Conservation (phyloP, 2,329 filamentous ascomycete species). For the Podosphaera fusca region DNA sequence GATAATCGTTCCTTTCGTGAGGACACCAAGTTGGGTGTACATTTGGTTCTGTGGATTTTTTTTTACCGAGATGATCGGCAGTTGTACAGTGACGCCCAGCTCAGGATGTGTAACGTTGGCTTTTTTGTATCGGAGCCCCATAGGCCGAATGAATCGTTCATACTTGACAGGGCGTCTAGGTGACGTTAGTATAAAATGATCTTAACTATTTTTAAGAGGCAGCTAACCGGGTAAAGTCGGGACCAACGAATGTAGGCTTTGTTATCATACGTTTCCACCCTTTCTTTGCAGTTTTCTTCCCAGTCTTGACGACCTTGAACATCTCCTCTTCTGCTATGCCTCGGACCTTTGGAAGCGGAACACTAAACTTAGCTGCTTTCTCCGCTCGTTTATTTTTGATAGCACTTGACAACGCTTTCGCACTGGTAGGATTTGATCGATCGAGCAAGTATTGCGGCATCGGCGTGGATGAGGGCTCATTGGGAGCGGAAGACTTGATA, state of each 20-base stretch:
- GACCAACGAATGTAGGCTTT: slow-evolving; percentile 62
- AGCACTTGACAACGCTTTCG: slow-evolving; percentile 53
- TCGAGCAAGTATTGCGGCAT: slow-evolving; percentile 88
- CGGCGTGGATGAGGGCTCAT: slow-evolving; percentile 58
- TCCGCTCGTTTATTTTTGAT: slow-evolving; percentile 93
- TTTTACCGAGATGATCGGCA: slow-evolving; percentile 52
- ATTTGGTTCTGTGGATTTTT: slow-evolving; percentile 76
- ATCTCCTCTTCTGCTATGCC: slow-evolving; percentile 92
- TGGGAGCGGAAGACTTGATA: slow-evolving; percentile 42
- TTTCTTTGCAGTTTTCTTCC: slow-evolving; percentile 70
- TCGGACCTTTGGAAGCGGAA: slow-evolving; percentile 81
- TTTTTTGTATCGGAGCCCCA: slow-evolving; percentile 62
- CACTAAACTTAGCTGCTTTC: slow-evolving; percentile 81
- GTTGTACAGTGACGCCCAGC: slow-evolving; percentile 66
- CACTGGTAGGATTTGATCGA: slow-evolving; percentile 33
- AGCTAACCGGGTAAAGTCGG: slow-evolving; percentile 33
- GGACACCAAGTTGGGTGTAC: slow-evolving; percentile 77
- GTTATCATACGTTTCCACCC: slow-evolving; percentile 45
- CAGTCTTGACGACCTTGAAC: slow-evolving; percentile 91
- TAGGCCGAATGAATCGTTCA: slow-evolving; percentile 48
- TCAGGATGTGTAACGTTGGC: slow-evolving; percentile 53
- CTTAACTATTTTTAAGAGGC: not conserved
- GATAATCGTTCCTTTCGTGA: slow-evolving; percentile 65
- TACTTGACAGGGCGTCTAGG: slow-evolving; percentile 50
- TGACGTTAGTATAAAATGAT: slow-evolving; percentile 33